Conservation (phyloP, 768 basidiomycete genomes). For the Chiua virens region DNA sequence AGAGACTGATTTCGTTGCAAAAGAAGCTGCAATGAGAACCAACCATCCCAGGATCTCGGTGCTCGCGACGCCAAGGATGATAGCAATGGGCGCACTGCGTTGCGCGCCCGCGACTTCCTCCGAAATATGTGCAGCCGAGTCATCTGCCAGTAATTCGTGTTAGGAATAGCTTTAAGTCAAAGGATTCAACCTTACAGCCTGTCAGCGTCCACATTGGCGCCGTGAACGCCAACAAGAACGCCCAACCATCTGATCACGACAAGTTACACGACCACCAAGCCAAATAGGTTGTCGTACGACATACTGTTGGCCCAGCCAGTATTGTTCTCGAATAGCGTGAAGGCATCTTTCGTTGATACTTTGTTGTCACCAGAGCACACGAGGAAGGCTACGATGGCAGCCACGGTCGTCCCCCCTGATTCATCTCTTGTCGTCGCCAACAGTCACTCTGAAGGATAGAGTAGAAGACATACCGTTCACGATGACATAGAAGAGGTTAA, state of each 20-base stretch:
- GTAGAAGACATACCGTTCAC: constrained; percentile 53
- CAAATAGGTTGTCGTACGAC: constrained; percentile 8
- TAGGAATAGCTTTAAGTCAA: background rate
- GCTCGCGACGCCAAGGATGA: constrained; percentile 58
- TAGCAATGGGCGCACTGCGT: constrained; percentile 65
- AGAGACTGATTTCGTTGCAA: constrained; percentile 55
- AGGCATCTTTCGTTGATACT: constrained; percentile 69
- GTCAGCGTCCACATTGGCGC: constrained; percentile 81
- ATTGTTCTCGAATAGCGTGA: constrained; percentile 69
- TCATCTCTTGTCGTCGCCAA: background rate
- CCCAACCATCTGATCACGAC: constrained; percentile 59
- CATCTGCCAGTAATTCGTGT: constrained; percentile 50
- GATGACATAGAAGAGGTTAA: constrained; percentile 70
- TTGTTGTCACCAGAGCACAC: constrained; percentile 54
- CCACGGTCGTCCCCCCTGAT: constrained; percentile 58
- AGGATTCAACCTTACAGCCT: constrained; percentile 49
- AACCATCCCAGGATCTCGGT: constrained; percentile 68
- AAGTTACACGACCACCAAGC: background rate
- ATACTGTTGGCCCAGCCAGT: constrained; percentile 65
- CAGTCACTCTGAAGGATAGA: background rate
- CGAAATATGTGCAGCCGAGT: constrained; percentile 74
- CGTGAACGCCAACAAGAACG: constrained; percentile 70
- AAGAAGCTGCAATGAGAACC: constrained; percentile 63
- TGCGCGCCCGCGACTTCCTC: constrained; percentile 70
- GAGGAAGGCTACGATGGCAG: constrained; percentile 59